phyloP scores from a whole-genome alignment of 805 yeast species.

The Yarrowia divulgata region DNA sequence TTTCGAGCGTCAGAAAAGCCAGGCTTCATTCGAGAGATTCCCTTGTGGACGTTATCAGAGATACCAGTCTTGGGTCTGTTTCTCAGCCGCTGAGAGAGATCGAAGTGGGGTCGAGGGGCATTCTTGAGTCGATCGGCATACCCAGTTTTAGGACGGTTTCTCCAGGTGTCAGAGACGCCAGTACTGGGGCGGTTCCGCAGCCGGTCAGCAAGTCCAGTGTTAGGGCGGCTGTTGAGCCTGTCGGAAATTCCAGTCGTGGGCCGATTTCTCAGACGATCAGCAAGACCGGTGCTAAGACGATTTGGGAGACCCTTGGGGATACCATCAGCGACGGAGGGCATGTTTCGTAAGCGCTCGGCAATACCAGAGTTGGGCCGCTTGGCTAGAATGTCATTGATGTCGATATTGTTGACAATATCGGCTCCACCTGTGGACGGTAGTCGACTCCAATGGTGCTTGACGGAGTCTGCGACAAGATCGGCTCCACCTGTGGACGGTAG shows the following conservation, averaged over 20 bases:
- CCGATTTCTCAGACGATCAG: constrained; percentile 7
- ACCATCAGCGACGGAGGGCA: not conserved
- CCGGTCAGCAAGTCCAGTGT: constrained; percentile 5
- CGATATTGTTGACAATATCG: not conserved
- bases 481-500: constrained; percentile 4
- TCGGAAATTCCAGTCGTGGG: constrained; percentile 6
- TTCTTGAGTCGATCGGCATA: constrained; percentile 8
- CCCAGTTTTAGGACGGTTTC: constrained; percentile 9
- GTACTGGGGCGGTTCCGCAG: not conserved
- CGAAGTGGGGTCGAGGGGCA: not conserved
- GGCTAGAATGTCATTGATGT: not conserved
- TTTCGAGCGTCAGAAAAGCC: constrained; percentile 18
- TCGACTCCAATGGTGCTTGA: not conserved
- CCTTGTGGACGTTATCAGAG: constrained; percentile 1
- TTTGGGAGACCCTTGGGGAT: constrained; percentile 48
- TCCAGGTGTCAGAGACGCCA: constrained; percentile 4
- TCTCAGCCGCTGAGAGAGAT: not conserved
- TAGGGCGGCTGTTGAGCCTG: constrained; percentile 48
- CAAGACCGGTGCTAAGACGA: not conserved
- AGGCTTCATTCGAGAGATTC: constrained; percentile 1
- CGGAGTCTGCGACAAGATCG: not conserved
- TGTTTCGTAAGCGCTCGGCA: constrained; percentile 51
- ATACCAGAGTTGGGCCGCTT: constrained; percentile 41
- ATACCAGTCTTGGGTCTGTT: constrained; percentile 10
- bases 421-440: constrained; percentile 7